phyloP scores from a whole-genome alignment of 768 basidiomycete genomes.

The Serendipita vermifera region DNA sequence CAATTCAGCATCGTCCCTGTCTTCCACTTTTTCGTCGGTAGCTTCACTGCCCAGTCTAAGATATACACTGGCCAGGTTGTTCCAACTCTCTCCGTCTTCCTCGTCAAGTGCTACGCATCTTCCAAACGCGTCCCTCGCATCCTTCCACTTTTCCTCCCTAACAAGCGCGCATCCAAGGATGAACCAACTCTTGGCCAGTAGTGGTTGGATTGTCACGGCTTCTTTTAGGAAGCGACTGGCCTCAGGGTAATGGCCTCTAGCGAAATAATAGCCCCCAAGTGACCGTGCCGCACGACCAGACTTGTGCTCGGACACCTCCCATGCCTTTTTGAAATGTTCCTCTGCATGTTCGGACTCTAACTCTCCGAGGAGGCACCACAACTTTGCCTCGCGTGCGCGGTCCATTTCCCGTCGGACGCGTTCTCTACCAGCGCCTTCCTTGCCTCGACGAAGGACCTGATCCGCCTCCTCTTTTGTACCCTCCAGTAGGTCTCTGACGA shows the following conservation, averaged over 20 bases:
- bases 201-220: constrained; percentile 80
- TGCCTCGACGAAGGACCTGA: constrained; percentile 46
- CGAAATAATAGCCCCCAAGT: constrained; percentile 73
- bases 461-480: constrained; percentile 79
- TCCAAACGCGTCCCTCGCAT: constrained; percentile 68
- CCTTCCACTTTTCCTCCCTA: constrained; percentile 71
- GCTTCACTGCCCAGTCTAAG: constrained; percentile 54
- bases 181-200: constrained; percentile 86
- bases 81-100: constrained; percentile 97
- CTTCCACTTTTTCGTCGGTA: constrained; percentile 21
- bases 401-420: constrained; percentile 39
- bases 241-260: constrained; percentile 45
- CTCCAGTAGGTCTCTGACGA: constrained; percentile 76
- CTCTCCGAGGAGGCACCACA: constrained; percentile 93
- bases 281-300: constrained; percentile 89
- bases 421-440: constrained; percentile 33
- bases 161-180: constrained; percentile 86
- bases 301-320: constrained; percentile 64
- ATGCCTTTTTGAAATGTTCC: constrained; percentile 70
- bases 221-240: constrained; percentile 53
- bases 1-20: constrained; percentile 24
- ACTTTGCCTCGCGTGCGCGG: constrained; percentile 65
- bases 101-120: constrained; percentile 86
- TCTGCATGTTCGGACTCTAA: constrained; percentile 60
- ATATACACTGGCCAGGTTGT: constrained; percentile 89